Evolutionary conservation across 2,329 filamentous ascomycete genomes (phyloP).

Genomic region (Penicillium digitatum): DNA sequence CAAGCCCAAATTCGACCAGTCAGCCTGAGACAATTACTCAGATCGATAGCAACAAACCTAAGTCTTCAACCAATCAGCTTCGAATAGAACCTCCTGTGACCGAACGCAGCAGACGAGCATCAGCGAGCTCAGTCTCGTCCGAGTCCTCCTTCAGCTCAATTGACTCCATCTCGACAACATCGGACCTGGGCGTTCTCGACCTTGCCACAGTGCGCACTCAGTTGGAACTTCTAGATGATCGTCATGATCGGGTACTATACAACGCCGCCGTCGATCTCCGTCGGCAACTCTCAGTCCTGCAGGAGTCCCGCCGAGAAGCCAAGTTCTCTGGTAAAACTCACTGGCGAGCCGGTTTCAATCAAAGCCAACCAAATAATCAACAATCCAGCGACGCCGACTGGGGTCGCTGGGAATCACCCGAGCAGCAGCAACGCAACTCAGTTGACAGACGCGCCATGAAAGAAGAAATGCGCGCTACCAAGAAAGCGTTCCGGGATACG

Average conservation of each 20-base stretch:
- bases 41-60: background rate
- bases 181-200: conserved; percentile 36
- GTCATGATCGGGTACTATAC: conserved; percentile 37
- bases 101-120: conserved; percentile 27
- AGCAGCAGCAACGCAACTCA: conserved; percentile 30
- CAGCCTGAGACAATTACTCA: background rate
- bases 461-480: conserved; percentile 36
- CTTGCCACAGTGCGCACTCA: conserved; percentile 36
- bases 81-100: background rate
- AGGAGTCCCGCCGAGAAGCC: conserved; percentile 34
- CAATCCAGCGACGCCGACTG: conserved; percentile 23
- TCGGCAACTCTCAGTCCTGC: conserved; percentile 32
- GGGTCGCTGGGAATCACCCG: conserved; percentile 38
- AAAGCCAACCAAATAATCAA: conserved; percentile 4
- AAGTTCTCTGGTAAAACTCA: conserved; percentile 21
- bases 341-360: conserved; percentile 23
- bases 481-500: conserved; percentile 37
- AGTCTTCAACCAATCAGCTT: background rate
- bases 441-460: conserved; percentile 33
- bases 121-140: conserved; percentile 30
- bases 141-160: conserved; percentile 38
- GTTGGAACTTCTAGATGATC: conserved; percentile 32
- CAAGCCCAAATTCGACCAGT: background rate
- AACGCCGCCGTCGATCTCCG: conserved; percentile 36
- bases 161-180: conserved; percentile 37